phyloP scores from a whole-genome alignment of 768 basidiomycete genomes.

The Boletellus sp. region DNA sequence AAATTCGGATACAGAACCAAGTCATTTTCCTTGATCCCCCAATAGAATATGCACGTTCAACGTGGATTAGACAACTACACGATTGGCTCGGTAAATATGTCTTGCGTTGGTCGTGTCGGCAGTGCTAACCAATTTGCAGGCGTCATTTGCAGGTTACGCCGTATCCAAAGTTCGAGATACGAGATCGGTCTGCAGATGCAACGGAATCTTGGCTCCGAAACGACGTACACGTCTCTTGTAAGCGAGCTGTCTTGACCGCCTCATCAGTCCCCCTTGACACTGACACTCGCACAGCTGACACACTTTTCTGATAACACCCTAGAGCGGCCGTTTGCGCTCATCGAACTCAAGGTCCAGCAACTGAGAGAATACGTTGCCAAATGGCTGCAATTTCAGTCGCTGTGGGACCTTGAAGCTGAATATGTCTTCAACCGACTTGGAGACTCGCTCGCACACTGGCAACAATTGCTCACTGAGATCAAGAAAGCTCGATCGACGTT shows the following conservation, averaged over 20 bases:
- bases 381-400: constrained; percentile 98
- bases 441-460: constrained; percentile 91
- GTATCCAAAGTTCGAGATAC: constrained; percentile 94
- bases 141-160: constrained; percentile 78
- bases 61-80: constrained; percentile 87
- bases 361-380: constrained; percentile 90
- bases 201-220: constrained; percentile 57
- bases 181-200: constrained; percentile 96
- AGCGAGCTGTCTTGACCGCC: constrained; percentile 20
- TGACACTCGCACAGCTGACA: constrained; percentile 50
- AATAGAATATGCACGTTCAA: constrained; percentile 88
- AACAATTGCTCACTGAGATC: constrained; percentile 93
- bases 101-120: neutral
- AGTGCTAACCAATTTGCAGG: constrained; percentile 39
- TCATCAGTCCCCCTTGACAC: constrained; percentile 8
- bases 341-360: constrained; percentile 85
- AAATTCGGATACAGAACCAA: constrained; percentile 97
- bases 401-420: constrained; percentile 98
- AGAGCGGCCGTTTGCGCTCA: constrained; percentile 75
- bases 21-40: constrained; percentile 98
- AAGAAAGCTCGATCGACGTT: constrained; percentile 95
- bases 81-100: constrained; percentile 69
- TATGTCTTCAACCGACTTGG: constrained; percentile 94
- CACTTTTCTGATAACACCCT: constrained; percentile 71
- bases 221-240: constrained; percentile 81